Evolutionary conservation across 306 rosid species (phyloP).

Genomic region (Cyamopsis tetragonoloba): DNA sequence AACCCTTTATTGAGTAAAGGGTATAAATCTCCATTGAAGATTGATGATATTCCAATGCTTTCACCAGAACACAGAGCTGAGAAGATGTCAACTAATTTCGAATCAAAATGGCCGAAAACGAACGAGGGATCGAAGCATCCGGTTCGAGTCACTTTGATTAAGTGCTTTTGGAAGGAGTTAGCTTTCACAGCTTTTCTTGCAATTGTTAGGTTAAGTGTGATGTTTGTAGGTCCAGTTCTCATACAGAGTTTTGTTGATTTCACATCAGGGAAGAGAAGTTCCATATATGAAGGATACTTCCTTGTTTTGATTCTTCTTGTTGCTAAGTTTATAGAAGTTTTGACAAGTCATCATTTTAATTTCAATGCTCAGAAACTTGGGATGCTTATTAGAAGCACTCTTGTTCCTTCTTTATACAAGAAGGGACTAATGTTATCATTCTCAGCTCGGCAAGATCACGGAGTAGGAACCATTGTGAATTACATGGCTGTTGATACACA

Average conservation of each 20-base stretch:
- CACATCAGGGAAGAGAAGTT: constrained; percentile 64
- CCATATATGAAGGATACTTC: constrained; percentile 64
- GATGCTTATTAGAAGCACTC: constrained; percentile 57
- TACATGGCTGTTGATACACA: constrained; percentile 85
- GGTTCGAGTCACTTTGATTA: constrained; percentile 46
- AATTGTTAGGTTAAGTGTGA: constrained; percentile 42
- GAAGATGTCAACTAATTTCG: constrained; percentile 45
- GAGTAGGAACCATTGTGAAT: constrained; percentile 74
- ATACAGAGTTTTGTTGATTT: constrained; percentile 64
- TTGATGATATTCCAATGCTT: constrained; percentile 60
- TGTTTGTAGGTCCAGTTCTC: constrained; percentile 67
- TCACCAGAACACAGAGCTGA: constrained; percentile 61
- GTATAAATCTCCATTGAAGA: constrained; percentile 45
- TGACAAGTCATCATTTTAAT: constrained; percentile 67
- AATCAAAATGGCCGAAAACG: constrained; percentile 62
- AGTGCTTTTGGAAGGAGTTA: constrained; percentile 67
- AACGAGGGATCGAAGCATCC: constrained; percentile 48
- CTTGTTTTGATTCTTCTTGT: constrained; percentile 50
- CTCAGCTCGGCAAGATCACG: constrained; percentile 65
- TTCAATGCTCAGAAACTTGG: constrained; percentile 64
- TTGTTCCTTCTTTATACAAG: constrained; percentile 57
- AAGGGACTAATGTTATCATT: constrained; percentile 61
- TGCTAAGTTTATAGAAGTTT: constrained; percentile 60
- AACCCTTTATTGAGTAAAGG: constrained; percentile 70
- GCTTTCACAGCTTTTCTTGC: constrained; percentile 63